A percentile compares a stretch with the other conserved stretches of the same genome.
Conservation (phyloP, 1,284 basidiomycete genomes). For the Ustilago bromivora region DNA sequence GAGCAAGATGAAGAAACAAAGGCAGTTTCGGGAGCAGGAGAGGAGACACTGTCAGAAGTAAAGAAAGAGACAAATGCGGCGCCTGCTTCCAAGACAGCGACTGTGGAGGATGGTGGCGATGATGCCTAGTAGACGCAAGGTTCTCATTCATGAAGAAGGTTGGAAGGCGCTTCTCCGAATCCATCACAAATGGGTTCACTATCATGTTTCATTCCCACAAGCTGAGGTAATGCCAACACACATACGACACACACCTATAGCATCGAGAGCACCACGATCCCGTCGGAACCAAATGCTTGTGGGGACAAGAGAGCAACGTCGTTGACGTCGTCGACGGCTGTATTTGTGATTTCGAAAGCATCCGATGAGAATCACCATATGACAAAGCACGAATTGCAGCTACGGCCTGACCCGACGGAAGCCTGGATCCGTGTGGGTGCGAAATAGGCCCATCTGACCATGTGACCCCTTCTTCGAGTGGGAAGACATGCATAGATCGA, state of each 20-base stretch:
- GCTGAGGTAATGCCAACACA: neutral
- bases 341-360: neutral
- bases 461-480: neutral
- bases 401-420: neutral
- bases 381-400: neutral
- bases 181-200: neutral
- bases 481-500: neutral
- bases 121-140: conserved; percentile 15
- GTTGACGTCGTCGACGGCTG: neutral
- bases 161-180: no score
- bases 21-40: conserved; percentile 3
- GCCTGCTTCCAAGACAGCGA: conserved; percentile 22
- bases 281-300: neutral
- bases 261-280: neutral
- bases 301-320: neutral
- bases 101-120: conserved; percentile 35
- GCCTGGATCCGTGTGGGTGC: neutral
- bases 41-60: conserved; percentile 6
- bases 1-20: neutral
- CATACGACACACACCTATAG: neutral
- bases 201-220: neutral
- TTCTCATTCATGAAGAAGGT: neutral
- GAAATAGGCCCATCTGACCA: neutral
- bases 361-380: neutral
- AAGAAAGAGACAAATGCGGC: neutral